Evolutionary conservation across 306 rosid species (phyloP).

Genomic region (Fragaria nilgerrensis): DNA sequence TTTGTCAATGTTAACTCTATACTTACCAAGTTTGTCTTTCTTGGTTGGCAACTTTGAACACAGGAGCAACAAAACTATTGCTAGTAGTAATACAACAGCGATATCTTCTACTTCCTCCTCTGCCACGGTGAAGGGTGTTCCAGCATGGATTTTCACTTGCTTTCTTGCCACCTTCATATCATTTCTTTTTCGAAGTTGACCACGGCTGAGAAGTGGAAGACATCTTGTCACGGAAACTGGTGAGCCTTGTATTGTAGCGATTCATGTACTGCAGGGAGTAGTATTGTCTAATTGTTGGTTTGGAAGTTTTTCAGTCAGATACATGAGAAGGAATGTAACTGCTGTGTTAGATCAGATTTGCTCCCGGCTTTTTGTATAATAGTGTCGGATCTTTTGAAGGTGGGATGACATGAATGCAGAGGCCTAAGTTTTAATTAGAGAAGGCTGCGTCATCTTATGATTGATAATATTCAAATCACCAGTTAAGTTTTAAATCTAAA

Average conservation of each 20-base stretch:
- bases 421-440: neutral
- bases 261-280: neutral
- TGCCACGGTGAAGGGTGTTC: conserved; percentile 18
- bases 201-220: conserved; percentile 29
- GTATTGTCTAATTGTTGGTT: conserved; percentile 2
- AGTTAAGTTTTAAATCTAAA: too few species aligned
- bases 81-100: conserved; percentile 65
- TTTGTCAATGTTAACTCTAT: neutral
- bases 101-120: conserved; percentile 62
- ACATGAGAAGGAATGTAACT: conserved; percentile 15
- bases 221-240: conserved; percentile 34
- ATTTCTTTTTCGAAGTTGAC: conserved; percentile 29
- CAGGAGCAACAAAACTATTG: conserved; percentile 68
- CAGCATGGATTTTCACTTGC: conserved; percentile 34
- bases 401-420: neutral
- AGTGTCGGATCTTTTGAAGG: neutral
- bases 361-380: conserved; percentile 39
- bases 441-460: neutral
- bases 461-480: neutral
- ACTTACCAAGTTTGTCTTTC: conserved; percentile 25
- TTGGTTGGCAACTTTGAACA: conserved; percentile 22
- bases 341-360: conserved; percentile 18
- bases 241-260: neutral
- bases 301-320: conserved; percentile 20
- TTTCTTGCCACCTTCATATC: conserved; percentile 33